Percentiles rank a stretch among this genome's conserved stretches.
Conservation (phyloP, 805 yeast species). For the Isabelozyma gotoi region DNA sequence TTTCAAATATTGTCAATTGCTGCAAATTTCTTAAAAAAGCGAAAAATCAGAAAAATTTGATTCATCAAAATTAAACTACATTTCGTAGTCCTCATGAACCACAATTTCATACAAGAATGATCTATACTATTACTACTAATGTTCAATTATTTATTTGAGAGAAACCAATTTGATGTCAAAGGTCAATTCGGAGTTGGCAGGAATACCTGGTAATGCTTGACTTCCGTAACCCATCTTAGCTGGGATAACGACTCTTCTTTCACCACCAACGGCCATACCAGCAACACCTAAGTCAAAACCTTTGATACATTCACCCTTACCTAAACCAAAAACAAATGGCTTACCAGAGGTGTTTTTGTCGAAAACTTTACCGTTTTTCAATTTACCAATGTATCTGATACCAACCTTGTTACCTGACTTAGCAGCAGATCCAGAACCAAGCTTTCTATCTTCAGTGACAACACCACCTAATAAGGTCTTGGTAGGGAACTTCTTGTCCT, state of each 20-base stretch:
- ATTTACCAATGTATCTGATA: slow-evolving; percentile 96
- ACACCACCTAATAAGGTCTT: slow-evolving; percentile 92
- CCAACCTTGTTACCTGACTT: slow-evolving; percentile 89
- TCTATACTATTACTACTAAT: no score
- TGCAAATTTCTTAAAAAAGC: background rate
- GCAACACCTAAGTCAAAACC: slow-evolving; percentile 99
- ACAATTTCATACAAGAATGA: background rate
- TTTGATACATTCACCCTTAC: slow-evolving; percentile 97
- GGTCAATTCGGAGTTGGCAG: slow-evolving; percentile 94
- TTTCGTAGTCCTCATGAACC: no score
- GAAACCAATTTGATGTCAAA: slow-evolving; percentile 93
- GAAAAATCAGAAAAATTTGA: background rate
- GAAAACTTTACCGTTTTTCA: slow-evolving; percentile 92
- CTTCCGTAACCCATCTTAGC: slow-evolving; percentile 96
- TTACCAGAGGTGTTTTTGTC: slow-evolving; percentile 97
- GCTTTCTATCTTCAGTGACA: slow-evolving; percentile 85
- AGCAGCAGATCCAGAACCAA: slow-evolving; percentile 86
- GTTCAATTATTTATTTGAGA: slow-evolving; percentile 56
- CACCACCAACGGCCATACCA: slow-evolving; percentile 98
- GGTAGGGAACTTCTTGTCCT: slow-evolving; percentile 58
- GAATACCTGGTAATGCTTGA: slow-evolving; percentile 92
- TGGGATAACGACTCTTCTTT: slow-evolving; percentile 95
- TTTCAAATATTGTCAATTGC: background rate
- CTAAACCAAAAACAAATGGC: slow-evolving; percentile 88
- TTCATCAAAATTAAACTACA: no score